Evolutionary conservation across 768 basidiomycete genomes (phyloP).

Genomic region (Trametes cinnabarina): DNA sequence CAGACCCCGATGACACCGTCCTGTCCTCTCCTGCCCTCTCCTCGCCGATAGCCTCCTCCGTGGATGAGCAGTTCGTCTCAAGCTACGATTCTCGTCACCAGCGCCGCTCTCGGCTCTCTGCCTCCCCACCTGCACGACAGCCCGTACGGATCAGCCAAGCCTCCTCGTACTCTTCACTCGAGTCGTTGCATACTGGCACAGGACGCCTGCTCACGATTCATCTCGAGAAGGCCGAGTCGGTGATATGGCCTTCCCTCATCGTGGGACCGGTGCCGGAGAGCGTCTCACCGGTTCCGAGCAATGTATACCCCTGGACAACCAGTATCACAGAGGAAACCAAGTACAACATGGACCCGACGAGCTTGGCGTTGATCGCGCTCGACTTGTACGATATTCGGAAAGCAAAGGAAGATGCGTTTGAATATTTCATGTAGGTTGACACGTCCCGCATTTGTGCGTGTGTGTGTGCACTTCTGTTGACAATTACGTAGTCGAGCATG

Average conservation of each 20-base stretch:
- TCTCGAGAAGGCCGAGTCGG: conserved; percentile 74
- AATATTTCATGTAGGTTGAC: conserved; percentile 75
- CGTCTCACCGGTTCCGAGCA: conserved; percentile 45
- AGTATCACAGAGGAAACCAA: conserved; percentile 44
- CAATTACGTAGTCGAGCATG: conserved; percentile 63
- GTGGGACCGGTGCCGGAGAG: conserved; percentile 69
- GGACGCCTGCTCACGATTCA: conserved; percentile 77
- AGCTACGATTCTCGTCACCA: conserved; percentile 17
- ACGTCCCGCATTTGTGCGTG: not conserved
- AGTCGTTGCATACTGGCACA: conserved; percentile 58
- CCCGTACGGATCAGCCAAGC: conserved; percentile 43
- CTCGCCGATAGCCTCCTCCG: conserved; percentile 60
- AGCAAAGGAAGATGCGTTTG: conserved; percentile 75
- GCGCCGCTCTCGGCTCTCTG: conserved; percentile 14
- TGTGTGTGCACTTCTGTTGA: not conserved
- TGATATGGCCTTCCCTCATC: conserved; percentile 81
- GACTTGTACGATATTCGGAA: conserved; percentile 74
- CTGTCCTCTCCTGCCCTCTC: conserved; percentile 56
- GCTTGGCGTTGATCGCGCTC: conserved; percentile 66
- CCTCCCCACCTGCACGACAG: conserved; percentile 12
- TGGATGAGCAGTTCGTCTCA: conserved; percentile 36
- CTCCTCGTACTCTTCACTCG: conserved; percentile 78
- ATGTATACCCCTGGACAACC: conserved; percentile 54
- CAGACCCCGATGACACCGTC: conserved; percentile 61
- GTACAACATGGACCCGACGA: conserved; percentile 87